These are phyloP conservation scores for Fraxinus sp. DNA, from an alignment of 305 asterid species.

Conservation along the genomic window DNA sequence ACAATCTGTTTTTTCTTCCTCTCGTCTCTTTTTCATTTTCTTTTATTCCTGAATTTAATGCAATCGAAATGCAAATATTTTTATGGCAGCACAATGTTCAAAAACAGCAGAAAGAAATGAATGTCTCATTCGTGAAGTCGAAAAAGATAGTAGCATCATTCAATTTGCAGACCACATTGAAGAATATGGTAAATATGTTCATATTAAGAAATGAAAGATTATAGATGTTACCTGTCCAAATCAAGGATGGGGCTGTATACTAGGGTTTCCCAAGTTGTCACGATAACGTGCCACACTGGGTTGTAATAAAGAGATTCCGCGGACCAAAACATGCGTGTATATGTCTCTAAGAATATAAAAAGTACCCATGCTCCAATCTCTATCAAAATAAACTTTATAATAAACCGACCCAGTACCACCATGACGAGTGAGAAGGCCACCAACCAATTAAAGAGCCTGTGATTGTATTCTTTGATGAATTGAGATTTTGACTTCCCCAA, in stretches of 20 bases:
- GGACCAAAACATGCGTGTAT: conserved; percentile 97
- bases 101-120: background rate
- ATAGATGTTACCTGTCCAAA: conserved; percentile 72
- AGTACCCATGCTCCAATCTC: conserved; percentile 98
- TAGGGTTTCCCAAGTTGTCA: conserved; percentile 82
- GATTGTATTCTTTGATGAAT: conserved; percentile 94
- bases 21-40: background rate
- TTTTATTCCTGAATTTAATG: background rate
- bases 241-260: conserved; percentile 97
- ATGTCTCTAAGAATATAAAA: conserved; percentile 92
- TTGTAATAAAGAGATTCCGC: conserved; percentile 98
- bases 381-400: conserved; percentile 74
- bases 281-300: conserved; percentile 90
- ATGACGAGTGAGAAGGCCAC: conserved; percentile 92
- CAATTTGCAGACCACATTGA: background rate
- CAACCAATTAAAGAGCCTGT: conserved; percentile 97
- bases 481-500: conserved; percentile 84
- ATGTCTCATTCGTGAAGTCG: background rate
- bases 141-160: background rate
- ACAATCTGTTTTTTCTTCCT: background rate
- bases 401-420: conserved; percentile 96
- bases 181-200: background rate
- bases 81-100: background rate
- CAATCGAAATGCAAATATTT: background rate
- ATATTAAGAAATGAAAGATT: background rate